Evolutionary conservation across 331 rosid species (phyloP).

Genomic region (Arachis monticola): DNA sequence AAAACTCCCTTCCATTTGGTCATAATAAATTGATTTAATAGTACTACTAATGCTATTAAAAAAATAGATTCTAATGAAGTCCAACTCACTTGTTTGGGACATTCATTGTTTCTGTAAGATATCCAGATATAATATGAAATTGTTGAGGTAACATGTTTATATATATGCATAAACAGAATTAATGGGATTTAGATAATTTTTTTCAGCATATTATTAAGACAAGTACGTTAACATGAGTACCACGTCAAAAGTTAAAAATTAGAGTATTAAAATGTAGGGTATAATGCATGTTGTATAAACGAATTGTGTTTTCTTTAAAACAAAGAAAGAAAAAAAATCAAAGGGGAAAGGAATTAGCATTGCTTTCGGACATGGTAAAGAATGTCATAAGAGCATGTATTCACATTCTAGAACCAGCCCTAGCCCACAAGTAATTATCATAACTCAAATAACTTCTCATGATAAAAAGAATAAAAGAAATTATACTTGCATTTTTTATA

Average conservation of each 20-base stretch:
- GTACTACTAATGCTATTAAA: not conserved
- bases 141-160: conserved; percentile 18
- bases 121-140: not conserved
- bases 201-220: not conserved
- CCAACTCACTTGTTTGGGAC: conserved; percentile 37
- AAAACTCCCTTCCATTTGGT: not conserved
- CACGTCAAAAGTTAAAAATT: not conserved
- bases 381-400: conserved; percentile 9
- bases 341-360: not conserved
- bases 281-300: too few species aligned
- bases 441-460: not conserved
- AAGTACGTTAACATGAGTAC: not conserved
- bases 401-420: not conserved
- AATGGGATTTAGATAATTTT: conserved; percentile 10
- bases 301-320: not conserved
- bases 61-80: not conserved
- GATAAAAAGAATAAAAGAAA: too few species aligned
- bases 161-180: not conserved
- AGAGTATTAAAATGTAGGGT: too few species aligned
- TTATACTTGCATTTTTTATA: too few species aligned
- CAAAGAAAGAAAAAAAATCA: not conserved
- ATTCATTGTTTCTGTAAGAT: conserved; percentile 32
- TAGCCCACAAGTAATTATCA: not conserved
- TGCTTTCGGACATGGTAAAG: conserved; percentile 28
- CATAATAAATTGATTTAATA: not conserved